These are phyloP conservation scores for Globisporangium canariense DNA, from an alignment of 352 stramenopile species.

Conservation along the genomic window DNA sequence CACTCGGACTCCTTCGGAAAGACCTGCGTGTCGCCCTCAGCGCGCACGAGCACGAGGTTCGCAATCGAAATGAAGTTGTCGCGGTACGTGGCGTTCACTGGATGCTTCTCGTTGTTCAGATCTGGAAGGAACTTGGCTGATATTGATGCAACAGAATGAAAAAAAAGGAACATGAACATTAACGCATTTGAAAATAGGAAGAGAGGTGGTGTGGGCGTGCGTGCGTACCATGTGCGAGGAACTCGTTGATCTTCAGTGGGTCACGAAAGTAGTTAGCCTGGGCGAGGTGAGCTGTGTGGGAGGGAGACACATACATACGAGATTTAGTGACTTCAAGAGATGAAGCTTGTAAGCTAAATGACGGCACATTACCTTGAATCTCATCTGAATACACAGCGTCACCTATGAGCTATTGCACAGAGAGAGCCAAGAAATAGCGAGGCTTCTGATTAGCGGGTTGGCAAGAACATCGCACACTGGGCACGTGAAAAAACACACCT, in stretches of 20 bases:
- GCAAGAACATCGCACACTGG: not conserved
- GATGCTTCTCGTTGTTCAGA: slow-evolving; percentile 89
- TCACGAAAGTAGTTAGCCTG: slow-evolving; percentile 95
- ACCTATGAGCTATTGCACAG: slow-evolving; percentile 66
- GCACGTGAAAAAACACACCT: slow-evolving; percentile 12
- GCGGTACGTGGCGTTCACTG: slow-evolving; percentile 79
- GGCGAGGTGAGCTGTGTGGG: slow-evolving; percentile 55
- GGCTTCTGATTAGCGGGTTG: not conserved
- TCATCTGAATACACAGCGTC: slow-evolving; percentile 80
- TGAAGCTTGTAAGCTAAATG: not conserved
- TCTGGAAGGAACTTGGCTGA: slow-evolving; percentile 77
- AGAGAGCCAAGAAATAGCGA: not conserved
- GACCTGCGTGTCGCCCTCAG: slow-evolving; percentile 89
- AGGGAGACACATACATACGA: not conserved
- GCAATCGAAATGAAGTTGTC: slow-evolving; percentile 85
- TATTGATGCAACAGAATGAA: not conserved
- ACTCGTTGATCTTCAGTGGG: slow-evolving; percentile 67
- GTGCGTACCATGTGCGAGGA: slow-evolving; percentile 54
- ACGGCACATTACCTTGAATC: slow-evolving; percentile 60
- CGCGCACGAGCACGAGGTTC: slow-evolving; percentile 89
- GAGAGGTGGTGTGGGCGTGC: not conserved
- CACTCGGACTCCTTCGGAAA: slow-evolving; percentile 83
- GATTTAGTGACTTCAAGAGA: not conserved
- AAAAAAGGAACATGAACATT: not conserved
- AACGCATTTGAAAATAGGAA: not conserved